Conservation (phyloP, 2,329 filamentous ascomycete genomes). For the Waltergamsia citrina region DNA sequence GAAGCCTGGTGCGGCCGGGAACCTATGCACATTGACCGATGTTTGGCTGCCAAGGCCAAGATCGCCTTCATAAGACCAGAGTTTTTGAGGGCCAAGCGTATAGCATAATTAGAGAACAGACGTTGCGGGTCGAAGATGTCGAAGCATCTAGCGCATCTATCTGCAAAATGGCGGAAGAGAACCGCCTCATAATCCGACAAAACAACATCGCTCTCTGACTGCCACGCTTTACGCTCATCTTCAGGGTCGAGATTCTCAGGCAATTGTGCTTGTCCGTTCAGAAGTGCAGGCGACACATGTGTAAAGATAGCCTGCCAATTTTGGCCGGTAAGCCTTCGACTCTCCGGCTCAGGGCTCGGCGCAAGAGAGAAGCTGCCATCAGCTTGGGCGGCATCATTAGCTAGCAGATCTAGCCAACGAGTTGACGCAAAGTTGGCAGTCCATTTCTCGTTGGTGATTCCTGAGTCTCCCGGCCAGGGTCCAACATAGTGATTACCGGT, state of each 20-base stretch:
- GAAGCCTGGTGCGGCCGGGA: not conserved
- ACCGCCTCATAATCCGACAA: conserved; percentile 14
- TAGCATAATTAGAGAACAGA: conserved; percentile 7
- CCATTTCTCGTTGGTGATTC: conserved; percentile 10
- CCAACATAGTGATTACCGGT: too few relatives aligned
- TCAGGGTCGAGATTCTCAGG: conserved; percentile 4
- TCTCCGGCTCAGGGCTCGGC: conserved; percentile 9
- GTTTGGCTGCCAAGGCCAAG: conserved; percentile 42
- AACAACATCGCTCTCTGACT: conserved; percentile 11
- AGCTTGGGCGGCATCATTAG: conserved; percentile 11
- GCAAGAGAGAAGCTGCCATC: conserved; percentile 18
- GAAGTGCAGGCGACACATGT: conserved; percentile 4
- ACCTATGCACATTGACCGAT: conserved; percentile 14
- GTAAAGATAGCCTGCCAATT: not conserved
- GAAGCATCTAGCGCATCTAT: conserved; percentile 9
- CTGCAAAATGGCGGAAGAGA: conserved; percentile 18
- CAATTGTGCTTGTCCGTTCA: conserved; percentile 6
- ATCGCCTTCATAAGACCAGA: conserved; percentile 45
- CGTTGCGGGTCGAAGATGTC: conserved; percentile 7
- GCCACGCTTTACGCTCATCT: conserved; percentile 15
- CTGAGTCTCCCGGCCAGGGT: not conserved
- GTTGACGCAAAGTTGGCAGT: conserved; percentile 13
- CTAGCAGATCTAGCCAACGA: conserved; percentile 11
- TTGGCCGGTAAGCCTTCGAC: too few relatives aligned
- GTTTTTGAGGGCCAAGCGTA: conserved; percentile 24